phyloP scores from a whole-genome alignment of 1,284 basidiomycete genomes.

The Leccinum subspadiceum region DNA sequence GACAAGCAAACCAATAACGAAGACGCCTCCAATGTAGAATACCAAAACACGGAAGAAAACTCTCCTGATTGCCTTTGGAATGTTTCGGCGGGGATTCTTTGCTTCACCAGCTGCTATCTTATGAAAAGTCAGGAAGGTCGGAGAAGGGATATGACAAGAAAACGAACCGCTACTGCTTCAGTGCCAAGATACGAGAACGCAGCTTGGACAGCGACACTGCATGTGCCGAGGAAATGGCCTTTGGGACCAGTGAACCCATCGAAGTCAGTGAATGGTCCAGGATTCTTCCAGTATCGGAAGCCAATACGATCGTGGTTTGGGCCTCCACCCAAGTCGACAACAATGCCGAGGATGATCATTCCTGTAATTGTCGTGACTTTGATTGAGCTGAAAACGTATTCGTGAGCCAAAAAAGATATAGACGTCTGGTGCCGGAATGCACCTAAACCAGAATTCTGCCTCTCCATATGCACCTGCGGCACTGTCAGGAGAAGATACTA shows the following conservation, averaged over 20 bases:
- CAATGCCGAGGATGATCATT: constrained; percentile 44
- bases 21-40: constrained; percentile 50
- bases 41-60: constrained; percentile 52
- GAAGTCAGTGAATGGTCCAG: constrained; percentile 38
- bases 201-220: constrained; percentile 39
- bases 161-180: constrained; percentile 51
- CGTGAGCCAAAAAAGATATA: background rate
- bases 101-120: constrained; percentile 51
- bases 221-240: constrained; percentile 50
- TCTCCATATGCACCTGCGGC: constrained; percentile 46
- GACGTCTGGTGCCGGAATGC: background rate
- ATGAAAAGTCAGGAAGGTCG: background rate
- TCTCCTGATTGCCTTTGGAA: constrained; percentile 45
- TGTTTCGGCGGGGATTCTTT: constrained; percentile 34
- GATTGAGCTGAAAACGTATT: constrained; percentile 31
- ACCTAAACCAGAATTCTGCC: constrained; percentile 51
- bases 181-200: constrained; percentile 56
- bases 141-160: background rate
- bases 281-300: constrained; percentile 48
- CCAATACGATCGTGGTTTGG: constrained; percentile 41
- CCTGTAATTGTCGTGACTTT: constrained; percentile 46
- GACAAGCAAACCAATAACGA: constrained; percentile 53
- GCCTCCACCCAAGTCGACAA: constrained; percentile 44
- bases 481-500: background rate
- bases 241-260: constrained; percentile 29